These are phyloP conservation scores for Calocybe gangraenosa DNA, from an alignment of 768 basidiomycete species.

Conservation along the genomic window DNA sequence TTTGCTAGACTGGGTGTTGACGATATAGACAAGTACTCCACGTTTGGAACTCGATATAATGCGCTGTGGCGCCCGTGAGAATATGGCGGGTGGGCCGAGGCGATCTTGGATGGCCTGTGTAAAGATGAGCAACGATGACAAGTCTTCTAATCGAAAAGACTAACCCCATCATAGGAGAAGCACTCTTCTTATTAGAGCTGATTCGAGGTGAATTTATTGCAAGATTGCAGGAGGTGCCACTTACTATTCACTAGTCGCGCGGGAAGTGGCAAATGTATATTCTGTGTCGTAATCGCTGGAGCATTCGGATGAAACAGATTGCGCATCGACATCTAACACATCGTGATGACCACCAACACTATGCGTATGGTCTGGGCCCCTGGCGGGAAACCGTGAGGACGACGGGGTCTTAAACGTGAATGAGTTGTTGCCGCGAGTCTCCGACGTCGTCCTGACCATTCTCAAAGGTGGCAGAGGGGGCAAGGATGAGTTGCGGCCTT, in stretches of 20 bases:
- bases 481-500: background rate
- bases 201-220: background rate
- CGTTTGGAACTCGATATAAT: no score
- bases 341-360: no score
- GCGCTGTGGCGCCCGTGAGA: no score
- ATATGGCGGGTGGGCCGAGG: background rate
- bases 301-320: slow-evolving; percentile 4
- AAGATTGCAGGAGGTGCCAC: background rate
- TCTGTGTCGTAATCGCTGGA: slow-evolving; percentile 4
- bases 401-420: background rate
- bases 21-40: no score
- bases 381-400: background rate
- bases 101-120: background rate
- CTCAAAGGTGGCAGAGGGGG: background rate
- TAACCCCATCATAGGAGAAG: slow-evolving; percentile 3
- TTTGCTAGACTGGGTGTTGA: no score
- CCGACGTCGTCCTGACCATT: background rate
- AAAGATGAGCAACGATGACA: background rate
- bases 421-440: background rate
- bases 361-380: no score
- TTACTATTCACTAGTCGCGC: slow-evolving; percentile 7
- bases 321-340: background rate
- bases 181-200: background rate
- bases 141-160: no score
- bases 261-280: background rate